phyloP scores from a whole-genome alignment of 306 rosid genomes.

The Arachis hypogaea region DNA sequence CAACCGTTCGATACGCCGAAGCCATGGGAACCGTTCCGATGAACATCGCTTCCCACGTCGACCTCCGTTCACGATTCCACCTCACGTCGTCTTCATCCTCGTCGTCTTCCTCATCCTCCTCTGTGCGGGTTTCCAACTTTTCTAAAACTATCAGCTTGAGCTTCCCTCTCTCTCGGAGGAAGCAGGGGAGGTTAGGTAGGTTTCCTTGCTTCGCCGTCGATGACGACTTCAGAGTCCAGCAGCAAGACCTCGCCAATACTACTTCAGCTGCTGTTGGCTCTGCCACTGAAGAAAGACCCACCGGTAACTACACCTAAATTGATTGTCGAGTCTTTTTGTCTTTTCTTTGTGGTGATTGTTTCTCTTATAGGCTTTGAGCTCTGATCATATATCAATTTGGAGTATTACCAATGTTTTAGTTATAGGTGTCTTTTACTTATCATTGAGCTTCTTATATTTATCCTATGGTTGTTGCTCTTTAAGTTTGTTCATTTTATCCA shows the following conservation, averaged over 20 bases:
- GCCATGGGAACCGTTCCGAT: constrained; percentile 64
- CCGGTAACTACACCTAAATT: constrained; percentile 35
- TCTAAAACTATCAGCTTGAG: constrained; percentile 42
- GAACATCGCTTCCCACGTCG: constrained; percentile 51
- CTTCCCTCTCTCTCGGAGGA: constrained; percentile 27
- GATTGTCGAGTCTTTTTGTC: not conserved
- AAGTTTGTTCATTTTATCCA: not conserved
- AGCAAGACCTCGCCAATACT: constrained; percentile 46
- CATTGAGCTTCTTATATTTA: not conserved
- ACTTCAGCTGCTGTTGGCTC: constrained; percentile 50
- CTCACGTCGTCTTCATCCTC: constrained; percentile 35
- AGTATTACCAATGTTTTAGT: not conserved
- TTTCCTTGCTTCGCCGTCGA: constrained; percentile 73
- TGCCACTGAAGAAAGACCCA: constrained; percentile 68
- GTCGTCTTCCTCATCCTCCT: constrained; percentile 31
- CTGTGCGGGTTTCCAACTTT: constrained; percentile 41
- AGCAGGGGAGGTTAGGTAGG: constrained; percentile 30
- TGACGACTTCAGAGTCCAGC: constrained; percentile 65
- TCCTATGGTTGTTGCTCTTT: not conserved
- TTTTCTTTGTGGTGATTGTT: not conserved
- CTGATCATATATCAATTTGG: not conserved
- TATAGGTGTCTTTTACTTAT: not conserved
- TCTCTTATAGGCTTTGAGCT: no score
- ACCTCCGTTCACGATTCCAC: constrained; percentile 42
- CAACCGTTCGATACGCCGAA: constrained; percentile 39